Percentiles rank a stretch among this genome's conserved stretches.
Evolutionary conservation across 371 early-diverging fungal genomes (phyloP).

Genomic region (Nosema granulosis): DNA sequence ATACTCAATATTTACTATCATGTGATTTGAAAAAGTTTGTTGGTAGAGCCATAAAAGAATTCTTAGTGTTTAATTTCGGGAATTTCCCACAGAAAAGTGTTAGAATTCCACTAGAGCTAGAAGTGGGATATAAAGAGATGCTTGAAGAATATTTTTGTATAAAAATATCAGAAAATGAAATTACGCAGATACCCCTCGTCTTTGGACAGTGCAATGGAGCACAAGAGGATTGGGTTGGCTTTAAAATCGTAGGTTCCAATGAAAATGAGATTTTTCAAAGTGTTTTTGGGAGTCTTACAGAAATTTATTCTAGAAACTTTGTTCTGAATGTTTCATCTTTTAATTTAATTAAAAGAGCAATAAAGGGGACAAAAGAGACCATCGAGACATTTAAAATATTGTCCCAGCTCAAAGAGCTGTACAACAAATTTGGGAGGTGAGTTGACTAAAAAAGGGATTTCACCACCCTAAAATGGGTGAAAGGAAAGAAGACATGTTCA

Average conservation of each 20-base stretch:
- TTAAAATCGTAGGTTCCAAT: neutral
- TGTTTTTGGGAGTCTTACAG: constrained; percentile 1
- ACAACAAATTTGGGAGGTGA: constrained; percentile 51
- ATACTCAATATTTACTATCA: constrained; percentile 22
- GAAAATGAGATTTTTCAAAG: constrained; percentile 30
- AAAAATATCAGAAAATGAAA: neutral
- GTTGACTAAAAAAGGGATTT: neutral
- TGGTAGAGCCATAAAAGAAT: constrained; percentile 25
- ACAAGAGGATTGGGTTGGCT: constrained; percentile 5
- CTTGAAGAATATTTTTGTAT: constrained; percentile 47
- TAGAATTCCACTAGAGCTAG: neutral
- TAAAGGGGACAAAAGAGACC: constrained; percentile 31
- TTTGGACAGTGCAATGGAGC: neutral
- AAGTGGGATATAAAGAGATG: constrained; percentile 4
- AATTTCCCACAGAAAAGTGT: constrained; percentile 26
- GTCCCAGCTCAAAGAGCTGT: constrained; percentile 35
- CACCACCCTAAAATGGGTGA: neutral
- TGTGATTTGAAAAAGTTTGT: constrained; percentile 5
- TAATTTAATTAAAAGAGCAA: constrained; percentile 29
- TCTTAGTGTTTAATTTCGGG: constrained; percentile 35
- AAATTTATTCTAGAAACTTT: constrained; percentile 13
- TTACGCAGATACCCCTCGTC: constrained; percentile 21
- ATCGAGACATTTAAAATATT: constrained; percentile 30
- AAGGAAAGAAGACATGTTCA: constrained; percentile 33
- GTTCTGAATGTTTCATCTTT: constrained; percentile 18